phyloP scores from a whole-genome alignment of 305 asterid species.

The Euphrasia arctica region DNA sequence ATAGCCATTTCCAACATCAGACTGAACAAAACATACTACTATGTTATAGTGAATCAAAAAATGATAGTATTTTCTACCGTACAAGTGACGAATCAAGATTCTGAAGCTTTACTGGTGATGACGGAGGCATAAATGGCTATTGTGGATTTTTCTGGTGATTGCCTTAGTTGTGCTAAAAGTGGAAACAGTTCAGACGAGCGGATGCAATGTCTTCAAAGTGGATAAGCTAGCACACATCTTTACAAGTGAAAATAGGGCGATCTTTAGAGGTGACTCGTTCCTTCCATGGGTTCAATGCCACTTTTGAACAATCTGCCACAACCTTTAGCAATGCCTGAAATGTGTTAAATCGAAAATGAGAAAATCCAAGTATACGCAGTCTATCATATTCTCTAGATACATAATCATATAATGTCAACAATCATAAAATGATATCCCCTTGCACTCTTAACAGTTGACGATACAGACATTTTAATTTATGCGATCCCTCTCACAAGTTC shows the following conservation, averaged over 20 bases:
- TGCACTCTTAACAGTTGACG: background rate
- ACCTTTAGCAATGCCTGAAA: constrained; percentile 86
- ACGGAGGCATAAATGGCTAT: constrained; percentile 83
- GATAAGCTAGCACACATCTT: constrained; percentile 82
- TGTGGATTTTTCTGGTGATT: constrained; percentile 79
- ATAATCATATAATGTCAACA: background rate
- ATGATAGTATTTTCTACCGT: background rate
- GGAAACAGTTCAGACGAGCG: constrained; percentile 78
- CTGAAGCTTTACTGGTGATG: constrained; percentile 67
- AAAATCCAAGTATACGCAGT: constrained; percentile 7
- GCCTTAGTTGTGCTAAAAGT: constrained; percentile 75
- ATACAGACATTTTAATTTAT: background rate
- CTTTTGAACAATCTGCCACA: constrained; percentile 74
- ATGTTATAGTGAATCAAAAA: background rate
- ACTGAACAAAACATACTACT: background rate
- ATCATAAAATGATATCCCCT: background rate
- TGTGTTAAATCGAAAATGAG: constrained; percentile 17
- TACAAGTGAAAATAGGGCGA: constrained; percentile 82
- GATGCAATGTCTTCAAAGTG: constrained; percentile 73
- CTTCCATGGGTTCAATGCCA: constrained; percentile 72
- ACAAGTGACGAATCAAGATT: constrained; percentile 28
- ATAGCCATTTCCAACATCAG: constrained; percentile 1
- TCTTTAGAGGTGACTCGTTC: constrained; percentile 91
- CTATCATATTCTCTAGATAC: background rate
- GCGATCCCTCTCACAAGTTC: background rate